Evolutionary conservation across 176 grass and related monocot species (phyloP).

Genomic region (Aegilops sharonensis): DNA sequence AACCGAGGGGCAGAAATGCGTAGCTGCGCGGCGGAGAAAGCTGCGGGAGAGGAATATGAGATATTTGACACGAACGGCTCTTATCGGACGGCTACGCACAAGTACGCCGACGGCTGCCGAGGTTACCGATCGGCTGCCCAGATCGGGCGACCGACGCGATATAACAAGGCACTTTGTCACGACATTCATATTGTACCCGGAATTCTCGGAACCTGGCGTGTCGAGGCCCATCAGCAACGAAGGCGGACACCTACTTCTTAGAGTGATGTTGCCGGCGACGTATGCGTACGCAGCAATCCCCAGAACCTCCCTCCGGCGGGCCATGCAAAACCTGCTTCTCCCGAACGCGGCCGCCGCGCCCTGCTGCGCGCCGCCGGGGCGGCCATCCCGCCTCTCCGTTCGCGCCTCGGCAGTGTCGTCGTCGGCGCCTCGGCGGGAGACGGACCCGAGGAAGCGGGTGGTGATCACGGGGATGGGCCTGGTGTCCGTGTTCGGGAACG

Average conservation of each 20-base stretch:
- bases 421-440: constrained; percentile 30
- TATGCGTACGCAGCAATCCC: neutral
- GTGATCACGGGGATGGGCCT: constrained; percentile 56
- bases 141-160: no score
- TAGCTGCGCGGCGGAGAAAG: no score
- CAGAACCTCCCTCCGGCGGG: neutral
- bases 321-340: constrained; percentile 1
- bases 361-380: neutral
- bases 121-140: no score
- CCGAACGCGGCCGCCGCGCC: neutral
- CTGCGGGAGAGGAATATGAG: no score
- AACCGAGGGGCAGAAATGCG: no score
- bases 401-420: neutral
- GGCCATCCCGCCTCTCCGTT: neutral
- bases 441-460: constrained; percentile 53
- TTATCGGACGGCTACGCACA: no score
- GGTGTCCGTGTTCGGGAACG: constrained; percentile 57
- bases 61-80: no score
- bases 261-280: neutral
- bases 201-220: neutral
- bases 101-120: no score
- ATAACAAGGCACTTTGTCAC: neutral
- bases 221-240: neutral
- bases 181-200: neutral
- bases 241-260: neutral